These are phyloP conservation scores for Candida chauliodis DNA, from an alignment of 805 yeast species.

Conservation along the genomic window DNA sequence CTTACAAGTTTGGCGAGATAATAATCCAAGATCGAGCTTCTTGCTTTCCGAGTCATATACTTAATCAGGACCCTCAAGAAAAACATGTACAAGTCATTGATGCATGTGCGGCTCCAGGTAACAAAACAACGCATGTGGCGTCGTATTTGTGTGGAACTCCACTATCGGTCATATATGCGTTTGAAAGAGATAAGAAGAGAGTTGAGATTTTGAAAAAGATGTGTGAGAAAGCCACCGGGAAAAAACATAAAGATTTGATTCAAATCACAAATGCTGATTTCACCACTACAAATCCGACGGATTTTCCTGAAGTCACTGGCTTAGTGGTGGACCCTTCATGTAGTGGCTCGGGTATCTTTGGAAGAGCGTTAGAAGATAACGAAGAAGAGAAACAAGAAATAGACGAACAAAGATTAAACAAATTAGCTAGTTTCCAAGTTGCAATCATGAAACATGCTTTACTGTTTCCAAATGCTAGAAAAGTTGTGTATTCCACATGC, in stretches of 20 bases:
- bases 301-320: constrained; percentile 67
- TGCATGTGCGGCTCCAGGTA: constrained; percentile 98
- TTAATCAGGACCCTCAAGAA: constrained; percentile 50
- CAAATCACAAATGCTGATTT: constrained; percentile 64
- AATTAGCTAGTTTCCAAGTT: constrained; percentile 81
- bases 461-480: constrained; percentile 68
- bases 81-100: constrained; percentile 68
- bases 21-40: constrained; percentile 96
- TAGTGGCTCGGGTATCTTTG: constrained; percentile 96
- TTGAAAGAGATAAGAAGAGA: constrained; percentile 79
- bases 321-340: constrained; percentile 94
- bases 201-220: constrained; percentile 68
- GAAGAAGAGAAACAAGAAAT: constrained; percentile 44
- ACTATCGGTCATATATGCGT: constrained; percentile 63
- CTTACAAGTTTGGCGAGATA: constrained; percentile 71
- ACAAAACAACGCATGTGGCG: constrained; percentile 92
- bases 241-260: constrained; percentile 26
- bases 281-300: constrained; percentile 54
- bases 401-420: constrained; percentile 58
- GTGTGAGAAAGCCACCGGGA: constrained; percentile 65
- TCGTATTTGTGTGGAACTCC: constrained; percentile 41
- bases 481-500: constrained; percentile 91
- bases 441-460: constrained; percentile 87
- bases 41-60: constrained; percentile 88
- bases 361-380: constrained; percentile 64